Base-by-base conservation (phyloP, 371 early-diverging fungal species). In the Dichotomocladium elegans region DNA sequence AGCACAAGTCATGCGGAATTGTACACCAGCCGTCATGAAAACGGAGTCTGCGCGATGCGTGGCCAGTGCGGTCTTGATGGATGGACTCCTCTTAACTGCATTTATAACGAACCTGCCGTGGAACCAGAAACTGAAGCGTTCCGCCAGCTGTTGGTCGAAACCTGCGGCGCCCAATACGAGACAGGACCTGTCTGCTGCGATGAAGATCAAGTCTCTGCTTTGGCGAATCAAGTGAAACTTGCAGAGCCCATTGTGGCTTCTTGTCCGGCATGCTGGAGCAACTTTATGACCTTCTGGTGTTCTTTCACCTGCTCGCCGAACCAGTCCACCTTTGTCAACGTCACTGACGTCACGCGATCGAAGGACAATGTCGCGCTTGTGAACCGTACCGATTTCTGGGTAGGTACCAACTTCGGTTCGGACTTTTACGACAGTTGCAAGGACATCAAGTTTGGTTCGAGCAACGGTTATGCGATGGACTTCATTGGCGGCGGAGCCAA, bases 191-290 rank as follows among this genome's bases (percentile, higher is more conserved):
- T 73, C 7, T 90, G 90, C 58, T 90, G 90, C 55, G 82, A 80
- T 37, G 65, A 74, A 25, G 49, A 52, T 21, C 90, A 90, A 58
- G 47, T 88, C 12, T 61, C 73, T 29, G 63, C 65, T 26, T 62
- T 88, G 8, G 61, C 71, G 3, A 48, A 64, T 7, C 77, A 79
- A 51, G 80, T 83, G 27, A 74, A 82, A 51, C 63, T 66, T 34
- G 88, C 84, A 7, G 70, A 81, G 26, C 69, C 69, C 3, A 74
- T 90, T 47, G 74, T 88, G 19, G 64, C 77, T 1, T 74, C 85
- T 4, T 90, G 90, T 56, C 90, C 90, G 14, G 90, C 90, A 4
- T 90, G 90, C 60, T 89, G 85, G 86, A 66, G 73, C 25, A 90
- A 90, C 51, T 86, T 90, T 48, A 55, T 80, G 41, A 67, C 72